Percentiles rank a stretch among this genome's conserved stretches.
phyloP scores from a whole-genome alignment of 2,329 filamentous ascomycete species.

The Neopestalotiopsis sp. region DNA sequence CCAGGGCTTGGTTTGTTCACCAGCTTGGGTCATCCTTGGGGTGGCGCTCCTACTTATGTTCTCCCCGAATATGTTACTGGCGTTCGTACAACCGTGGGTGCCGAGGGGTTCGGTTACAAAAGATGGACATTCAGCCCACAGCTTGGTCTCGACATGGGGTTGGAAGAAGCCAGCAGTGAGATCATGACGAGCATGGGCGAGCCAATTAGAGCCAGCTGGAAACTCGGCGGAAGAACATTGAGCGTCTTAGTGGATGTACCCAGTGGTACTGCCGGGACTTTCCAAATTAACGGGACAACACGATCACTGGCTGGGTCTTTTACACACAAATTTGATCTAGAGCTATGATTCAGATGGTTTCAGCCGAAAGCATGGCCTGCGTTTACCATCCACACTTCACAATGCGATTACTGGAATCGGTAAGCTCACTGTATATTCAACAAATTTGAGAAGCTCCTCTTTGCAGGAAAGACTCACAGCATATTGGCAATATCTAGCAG shows the following conservation, averaged over 20 bases:
- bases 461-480: no score
- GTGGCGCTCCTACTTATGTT: conserved; percentile 50
- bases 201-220: neutral
- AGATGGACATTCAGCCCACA: conserved; percentile 35
- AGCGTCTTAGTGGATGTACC: neutral
- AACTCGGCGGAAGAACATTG: neutral
- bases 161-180: conserved; percentile 27
- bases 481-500: no score
- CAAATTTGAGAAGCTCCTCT: no score
- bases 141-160: conserved; percentile 31
- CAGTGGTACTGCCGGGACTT: neutral
- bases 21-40: conserved; percentile 49
- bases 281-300: neutral
- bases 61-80: conserved; percentile 42
- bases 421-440: no score
- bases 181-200: neutral
- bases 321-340: neutral
- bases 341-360: neutral
- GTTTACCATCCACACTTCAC: neutral
- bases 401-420: no score
- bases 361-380: neutral
- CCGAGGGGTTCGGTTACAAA: conserved; percentile 29
- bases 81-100: conserved; percentile 24
- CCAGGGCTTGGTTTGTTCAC: conserved; percentile 50
- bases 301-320: neutral